Evolutionary conservation across 257 asterid species (phyloP), one percentile per base, ranked within the genome.

Genomic region (Cruciata laevipes): DNA sequence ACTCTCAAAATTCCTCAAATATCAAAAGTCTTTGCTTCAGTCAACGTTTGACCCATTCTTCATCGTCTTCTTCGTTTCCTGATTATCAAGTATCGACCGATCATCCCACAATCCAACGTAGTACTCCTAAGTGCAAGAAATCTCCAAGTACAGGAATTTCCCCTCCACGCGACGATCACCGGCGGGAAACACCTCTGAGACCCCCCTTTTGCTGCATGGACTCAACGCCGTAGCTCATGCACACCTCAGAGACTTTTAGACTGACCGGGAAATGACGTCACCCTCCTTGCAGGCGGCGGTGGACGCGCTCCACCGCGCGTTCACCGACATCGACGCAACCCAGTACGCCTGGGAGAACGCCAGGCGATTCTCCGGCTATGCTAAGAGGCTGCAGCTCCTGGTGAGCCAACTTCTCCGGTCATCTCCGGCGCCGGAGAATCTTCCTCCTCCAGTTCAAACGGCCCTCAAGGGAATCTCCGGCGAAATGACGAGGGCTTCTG

Each of bases 321-420:
- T 76, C 31, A 24, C 80, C 18, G 69, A 52, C 24, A 38, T 71
- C 65, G 73, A 51, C 47, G 75, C 40, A 57, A 33, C 23, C 71
- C 71, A 58, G 37, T 71, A 72, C 47, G 62, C 73, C 20, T 76
- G 76, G 76, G 80, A 76, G 31, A 76, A 66, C 66, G 73, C 76
- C 12, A 38, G 73, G 66, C 76, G 69, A 5, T 76, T 76, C 73
- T 37, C 56, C 35, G 76, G 73, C 8, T 76, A 59, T 33, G 66
- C 73, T 18, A 76, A 76, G 80, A 61, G 80, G 47, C 40, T 76
- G 62, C 76, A 76, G 56, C 69, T 51, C 2, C 40, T 76, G n/a
- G 25, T 66, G 30, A 63, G 67, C 66, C 80, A 66, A 42, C 33
- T 66, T 25, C 61, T 66, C 57, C 63, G 76, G 69, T 37, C 55